These are phyloP conservation scores for Dendrostoma leiphaemia DNA, from an alignment of 2,329 filamentous ascomycete genomes.

Conservation along the genomic window DNA sequence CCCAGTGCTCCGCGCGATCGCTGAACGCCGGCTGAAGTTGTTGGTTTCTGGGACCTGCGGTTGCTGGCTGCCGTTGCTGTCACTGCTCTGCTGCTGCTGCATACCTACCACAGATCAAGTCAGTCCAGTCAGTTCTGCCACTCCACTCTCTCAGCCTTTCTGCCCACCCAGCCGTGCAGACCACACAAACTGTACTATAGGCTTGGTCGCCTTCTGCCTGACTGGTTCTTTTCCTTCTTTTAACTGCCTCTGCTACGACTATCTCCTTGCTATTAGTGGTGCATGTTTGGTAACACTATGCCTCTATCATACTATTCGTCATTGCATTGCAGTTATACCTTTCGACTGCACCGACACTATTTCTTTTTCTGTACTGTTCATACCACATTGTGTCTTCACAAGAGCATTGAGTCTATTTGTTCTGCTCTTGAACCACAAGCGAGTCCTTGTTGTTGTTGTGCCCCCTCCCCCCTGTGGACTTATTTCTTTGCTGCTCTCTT, in stretches of 20 bases:
- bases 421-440: background rate
- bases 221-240: too few relatives aligned
- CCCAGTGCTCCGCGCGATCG: conserved; percentile 7
- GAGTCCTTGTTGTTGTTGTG: too few relatives aligned
- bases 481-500: background rate
- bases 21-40: conserved; percentile 11
- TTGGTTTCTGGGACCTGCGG: background rate
- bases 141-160: too few relatives aligned
- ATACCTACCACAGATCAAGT: too few relatives aligned
- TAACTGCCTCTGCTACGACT: too few relatives aligned
- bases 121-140: too few relatives aligned
- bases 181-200: too few relatives aligned
- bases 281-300: too few relatives aligned
- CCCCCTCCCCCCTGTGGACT: background rate
- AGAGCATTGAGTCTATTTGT: background rate
- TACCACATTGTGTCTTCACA: background rate
- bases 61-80: background rate
- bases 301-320: background rate
- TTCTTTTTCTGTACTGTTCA: background rate
- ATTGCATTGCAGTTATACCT: background rate
- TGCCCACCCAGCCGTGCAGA: too few relatives aligned
- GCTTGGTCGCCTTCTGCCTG: too few relatives aligned
- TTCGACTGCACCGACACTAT: background rate
- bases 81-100: background rate
- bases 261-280: too few relatives aligned